These are phyloP conservation scores for Ophiostoma populinum DNA, from an alignment of 2,329 filamentous ascomycete genomes.

Conservation along the genomic window DNA sequence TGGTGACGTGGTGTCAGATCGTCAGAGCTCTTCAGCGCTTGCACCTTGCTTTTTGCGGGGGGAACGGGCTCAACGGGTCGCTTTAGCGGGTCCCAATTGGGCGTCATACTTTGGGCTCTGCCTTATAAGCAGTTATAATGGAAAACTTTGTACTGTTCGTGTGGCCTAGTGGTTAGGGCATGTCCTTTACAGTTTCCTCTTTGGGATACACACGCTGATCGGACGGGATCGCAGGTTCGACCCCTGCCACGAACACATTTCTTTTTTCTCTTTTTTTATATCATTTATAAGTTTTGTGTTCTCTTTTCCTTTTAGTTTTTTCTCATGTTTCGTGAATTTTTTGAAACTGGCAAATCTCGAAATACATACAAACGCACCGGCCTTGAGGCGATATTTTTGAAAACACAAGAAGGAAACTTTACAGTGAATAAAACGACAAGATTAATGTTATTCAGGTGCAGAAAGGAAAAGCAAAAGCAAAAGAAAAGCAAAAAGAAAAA, in stretches of 20 bases:
- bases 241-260: constrained; percentile 14
- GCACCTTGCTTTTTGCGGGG: too few relatives aligned
- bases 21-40: background rate
- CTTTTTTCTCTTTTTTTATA: constrained; percentile 2
- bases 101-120: too few relatives aligned
- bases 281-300: background rate
- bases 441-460: background rate
- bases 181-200: constrained; percentile 13
- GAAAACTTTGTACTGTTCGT: constrained; percentile 9
- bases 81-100: too few relatives aligned
- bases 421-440: too few relatives aligned
- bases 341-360: background rate
- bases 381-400: too few relatives aligned
- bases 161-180: constrained; percentile 15
- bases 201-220: constrained; percentile 5
- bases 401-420: background rate
- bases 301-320: background rate
- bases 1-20: background rate
- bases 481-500: background rate
- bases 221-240: constrained; percentile 16
- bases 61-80: too few relatives aligned
- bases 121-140: constrained; percentile 2
- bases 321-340: background rate
- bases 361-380: background rate
- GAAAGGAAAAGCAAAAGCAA: background rate